phyloP scores from a whole-genome alignment of 768 basidiomycete genomes.

The Leccinum longicurvipes region DNA sequence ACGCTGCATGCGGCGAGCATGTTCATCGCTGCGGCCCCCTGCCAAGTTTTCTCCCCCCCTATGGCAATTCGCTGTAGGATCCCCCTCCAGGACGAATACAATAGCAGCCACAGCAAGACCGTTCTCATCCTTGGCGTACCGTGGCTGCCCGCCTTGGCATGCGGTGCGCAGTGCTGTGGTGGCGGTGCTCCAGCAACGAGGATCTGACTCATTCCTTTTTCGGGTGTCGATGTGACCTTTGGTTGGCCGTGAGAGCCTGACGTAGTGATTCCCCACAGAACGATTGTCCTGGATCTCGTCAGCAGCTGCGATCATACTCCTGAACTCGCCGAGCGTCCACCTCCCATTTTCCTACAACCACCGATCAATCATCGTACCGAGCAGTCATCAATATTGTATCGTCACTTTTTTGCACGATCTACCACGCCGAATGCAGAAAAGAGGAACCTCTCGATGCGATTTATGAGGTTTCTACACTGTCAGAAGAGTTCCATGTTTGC shows the following conservation, averaged over 20 bases:
- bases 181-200: slow-evolving; percentile 1
- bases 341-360: background rate
- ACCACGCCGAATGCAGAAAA: background rate
- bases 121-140: slow-evolving; percentile 22
- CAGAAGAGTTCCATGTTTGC: background rate
- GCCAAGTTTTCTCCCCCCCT: slow-evolving; percentile 17
- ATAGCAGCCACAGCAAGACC: slow-evolving; percentile 9
- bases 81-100: slow-evolving; percentile 6
- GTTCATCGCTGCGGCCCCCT: slow-evolving; percentile 26
- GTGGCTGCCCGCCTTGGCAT: slow-evolving; percentile 2
- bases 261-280: background rate
- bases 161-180: slow-evolving; percentile 7
- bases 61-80: slow-evolving; percentile 22
- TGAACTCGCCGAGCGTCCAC: background rate
- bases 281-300: background rate
- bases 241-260: background rate
- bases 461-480: background rate
- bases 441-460: background rate
- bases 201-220: background rate
- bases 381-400: too few relatives aligned
- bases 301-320: background rate
- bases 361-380: background rate
- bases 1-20: slow-evolving; percentile 22
- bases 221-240: too few relatives aligned
- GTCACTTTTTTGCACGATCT: too few relatives aligned